Evolutionary conservation across 768 basidiomycete species (phyloP), one percentile per base, ranked within the genome.

Genomic region (Coprinellus aureogranulatus): DNA sequence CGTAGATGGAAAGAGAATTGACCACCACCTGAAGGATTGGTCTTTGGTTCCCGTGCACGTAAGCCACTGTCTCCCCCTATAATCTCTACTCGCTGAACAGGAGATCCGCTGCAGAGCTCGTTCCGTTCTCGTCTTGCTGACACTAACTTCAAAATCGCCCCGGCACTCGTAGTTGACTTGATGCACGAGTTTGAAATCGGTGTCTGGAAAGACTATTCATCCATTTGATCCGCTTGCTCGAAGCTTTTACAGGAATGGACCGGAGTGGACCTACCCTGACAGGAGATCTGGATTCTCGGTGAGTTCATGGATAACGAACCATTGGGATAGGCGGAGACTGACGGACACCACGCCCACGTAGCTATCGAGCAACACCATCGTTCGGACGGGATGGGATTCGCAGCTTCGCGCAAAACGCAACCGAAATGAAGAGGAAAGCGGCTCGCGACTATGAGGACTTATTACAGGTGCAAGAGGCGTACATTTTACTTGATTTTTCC

Each of bases 181-280:
- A 50, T 77, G 40, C 75, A 77, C 56, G 75, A 77, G 50, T 61
- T 75, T 49, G 75, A 77, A 54, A 62, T 76, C 6, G 75, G 75
- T 3, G 69, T 71, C 8, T 34, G 34, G 34, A 34, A 34, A 34
- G 14, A 34, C 14, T 34, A 14, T 34, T 34, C 14, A 53, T 26
- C 18, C 52, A 53, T 14, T 14, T 53, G 25, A 40, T 53, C 18
- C 52, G 52, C 10, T 20, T 53, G 6, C 23, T 53, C 8, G 37
- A 53, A 18, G 52, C 52, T 39, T 34, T 34, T n/a, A 22, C 30
- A 1, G 9, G 6, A 18, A n/a, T 18, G 18, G 20, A 20, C 34
- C 16, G 8, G 34, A 34, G 14, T 6, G 34, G 34, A 14, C 34
- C 34, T 6, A 26, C 52, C 8, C 8, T 44, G 8, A 14, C 37